These are phyloP conservation scores for Pythium dissimile DNA, from an alignment of 352 stramenopile genomes.

Conservation along the genomic window DNA sequence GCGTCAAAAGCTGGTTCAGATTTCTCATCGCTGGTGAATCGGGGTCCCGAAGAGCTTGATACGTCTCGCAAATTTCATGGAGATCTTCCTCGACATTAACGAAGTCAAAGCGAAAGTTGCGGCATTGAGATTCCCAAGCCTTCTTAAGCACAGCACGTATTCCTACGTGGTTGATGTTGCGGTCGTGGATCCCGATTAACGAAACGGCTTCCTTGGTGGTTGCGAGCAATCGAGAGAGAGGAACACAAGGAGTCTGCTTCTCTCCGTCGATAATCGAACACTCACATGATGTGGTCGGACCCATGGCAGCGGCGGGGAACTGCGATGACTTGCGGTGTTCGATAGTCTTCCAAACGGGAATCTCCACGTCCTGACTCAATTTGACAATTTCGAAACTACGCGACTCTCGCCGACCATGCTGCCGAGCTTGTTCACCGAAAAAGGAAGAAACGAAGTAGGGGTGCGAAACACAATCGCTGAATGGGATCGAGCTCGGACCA, in stretches of 20 bases:
- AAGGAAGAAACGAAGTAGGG: constrained; percentile 78
- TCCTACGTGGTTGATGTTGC: constrained; percentile 3
- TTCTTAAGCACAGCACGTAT: constrained; percentile 4
- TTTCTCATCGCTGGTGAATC: constrained; percentile 16
- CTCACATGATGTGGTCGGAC: not conserved
- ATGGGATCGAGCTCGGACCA: constrained; percentile 10
- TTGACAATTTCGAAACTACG: constrained; percentile 72
- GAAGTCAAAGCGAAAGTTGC: constrained; percentile 2
- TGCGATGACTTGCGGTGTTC: constrained; percentile 14
- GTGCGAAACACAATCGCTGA: constrained; percentile 60
- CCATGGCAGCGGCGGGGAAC: not conserved
- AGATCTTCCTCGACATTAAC: constrained; percentile 9
- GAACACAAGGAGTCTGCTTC: constrained; percentile 8
- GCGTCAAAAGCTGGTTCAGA: constrained; percentile 15
- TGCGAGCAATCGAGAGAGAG: not conserved
- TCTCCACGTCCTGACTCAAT: constrained; percentile 54
- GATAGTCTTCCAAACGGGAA: constrained; percentile 66
- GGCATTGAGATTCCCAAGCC: constrained; percentile 7
- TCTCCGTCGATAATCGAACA: constrained; percentile 9
- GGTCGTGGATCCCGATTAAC: constrained; percentile 21
- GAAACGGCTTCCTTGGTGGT: constrained; percentile 5
- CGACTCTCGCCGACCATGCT: constrained; percentile 40
- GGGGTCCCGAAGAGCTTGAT: constrained; percentile 15
- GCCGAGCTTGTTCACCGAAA: constrained; percentile 49
- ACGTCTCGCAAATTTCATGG: not conserved